phyloP scores from a whole-genome alignment of 768 basidiomycete species.

The Suillus cothurnatus region DNA sequence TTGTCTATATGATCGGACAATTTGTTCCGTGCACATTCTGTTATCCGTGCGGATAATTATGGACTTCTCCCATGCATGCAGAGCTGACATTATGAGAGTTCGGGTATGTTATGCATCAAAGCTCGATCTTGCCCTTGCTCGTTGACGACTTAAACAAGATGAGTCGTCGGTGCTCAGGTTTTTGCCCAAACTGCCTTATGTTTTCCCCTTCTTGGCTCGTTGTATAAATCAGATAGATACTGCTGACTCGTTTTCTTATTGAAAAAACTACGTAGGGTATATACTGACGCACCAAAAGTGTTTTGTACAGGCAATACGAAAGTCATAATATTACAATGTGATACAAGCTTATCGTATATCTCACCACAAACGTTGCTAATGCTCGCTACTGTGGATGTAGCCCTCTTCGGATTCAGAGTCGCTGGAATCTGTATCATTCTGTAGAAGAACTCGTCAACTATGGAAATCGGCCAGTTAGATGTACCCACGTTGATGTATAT shows the following conservation, averaged over 20 bases:
- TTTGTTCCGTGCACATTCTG: not conserved
- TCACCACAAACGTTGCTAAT: not conserved
- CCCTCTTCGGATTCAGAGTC: not conserved
- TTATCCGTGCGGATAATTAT: not conserved
- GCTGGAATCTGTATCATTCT: not conserved
- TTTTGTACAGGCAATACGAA: not conserved
- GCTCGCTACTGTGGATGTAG: not conserved
- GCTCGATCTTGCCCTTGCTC: conserved; percentile 54
- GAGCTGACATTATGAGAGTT: conserved; percentile 44
- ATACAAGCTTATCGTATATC: not conserved
- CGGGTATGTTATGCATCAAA: conserved; percentile 28
- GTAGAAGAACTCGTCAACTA: not conserved
- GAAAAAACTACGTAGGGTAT: not conserved
- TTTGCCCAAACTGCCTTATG: not conserved
- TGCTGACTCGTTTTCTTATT: not conserved
- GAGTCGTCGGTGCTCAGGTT: not conserved
- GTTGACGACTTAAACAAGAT: not conserved
- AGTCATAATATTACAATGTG: not conserved
- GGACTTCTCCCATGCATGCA: not conserved
- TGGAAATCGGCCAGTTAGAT: not conserved
- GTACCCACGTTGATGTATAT: not conserved
- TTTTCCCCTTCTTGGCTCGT: not conserved
- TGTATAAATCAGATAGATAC: not conserved
- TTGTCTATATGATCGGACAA: not conserved
- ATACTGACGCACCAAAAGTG: not conserved